Base-by-base conservation (phyloP, 2,329 filamentous ascomycete genomes). In the Xylariales sp. region DNA sequence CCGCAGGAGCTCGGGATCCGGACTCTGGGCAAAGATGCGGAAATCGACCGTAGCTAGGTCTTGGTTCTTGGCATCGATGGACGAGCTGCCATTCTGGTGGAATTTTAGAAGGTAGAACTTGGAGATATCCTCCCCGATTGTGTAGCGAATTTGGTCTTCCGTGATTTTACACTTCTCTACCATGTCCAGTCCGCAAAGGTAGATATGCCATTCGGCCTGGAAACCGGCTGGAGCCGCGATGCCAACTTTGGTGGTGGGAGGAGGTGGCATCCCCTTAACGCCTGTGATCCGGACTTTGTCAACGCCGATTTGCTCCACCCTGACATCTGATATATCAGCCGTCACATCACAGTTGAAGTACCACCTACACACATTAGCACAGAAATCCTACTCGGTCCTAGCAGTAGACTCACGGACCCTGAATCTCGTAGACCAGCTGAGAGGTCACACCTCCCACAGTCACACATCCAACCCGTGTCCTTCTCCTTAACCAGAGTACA, bases 351-450 rank as follows among this genome's bases (percentile, higher is more conserved):
- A 64, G 21, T 71, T 70, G 12, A 68, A 41, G 40, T 71, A 71
- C 0, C 24, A 27, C 7, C 24, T 27, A 27, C n/a, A n/a, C n/a
- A n/a, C n/a, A n/a, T n/a, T n/a, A n/a, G n/a, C n/a, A n/a, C n/a
- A n/a, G n/a, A n/a, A n/a, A n/a, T n/a, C n/a, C n/a, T n/a, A n/a
- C n/a, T n/a, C n/a, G n/a, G n/a, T n/a, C n/a, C n/a, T n/a, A n/a
- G n/a, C n/a, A n/a, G 24, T 27, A 27, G n/a, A 27, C 24, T 31
- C 64, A 41, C 5, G 67, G 64, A 0, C 69, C 69, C 14, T 72
- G 69, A 15, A 72, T 51, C 39, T 72, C 69, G 28, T 72, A 72
- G 4, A 72, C 47, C 2, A 72, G 55, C 43, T 72, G 69, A 0
- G 53, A 57, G 1, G 51, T 61, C 20, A 53, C 53, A 0, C 58